These are phyloP conservation scores for Wickerhamiella kurtzmanii DNA, from an alignment of 805 yeast species.

Conservation along the genomic window DNA sequence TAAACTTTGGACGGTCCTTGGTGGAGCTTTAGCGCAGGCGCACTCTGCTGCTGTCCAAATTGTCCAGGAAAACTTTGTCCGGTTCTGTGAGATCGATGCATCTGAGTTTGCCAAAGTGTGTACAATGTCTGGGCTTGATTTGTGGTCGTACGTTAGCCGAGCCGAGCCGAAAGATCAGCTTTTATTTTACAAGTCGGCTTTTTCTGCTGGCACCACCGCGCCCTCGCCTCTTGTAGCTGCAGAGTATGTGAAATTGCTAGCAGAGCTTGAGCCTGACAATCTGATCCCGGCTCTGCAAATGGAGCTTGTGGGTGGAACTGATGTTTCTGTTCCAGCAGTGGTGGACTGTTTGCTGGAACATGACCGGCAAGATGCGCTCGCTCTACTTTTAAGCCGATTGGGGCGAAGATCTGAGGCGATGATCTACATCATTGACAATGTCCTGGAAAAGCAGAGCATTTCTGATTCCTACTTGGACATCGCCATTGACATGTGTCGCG, in stretches of 20 bases:
- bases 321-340: slow-evolving; percentile 21
- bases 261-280: slow-evolving; percentile 3
- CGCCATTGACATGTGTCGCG: slow-evolving; percentile 19
- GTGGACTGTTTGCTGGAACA: slow-evolving; percentile 20
- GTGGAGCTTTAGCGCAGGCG: slow-evolving; percentile 3
- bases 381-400: slow-evolving; percentile 18
- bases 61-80: slow-evolving; percentile 1
- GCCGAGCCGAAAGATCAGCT: background rate
- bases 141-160: slow-evolving; percentile 2
- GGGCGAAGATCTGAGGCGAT: slow-evolving; percentile 21
- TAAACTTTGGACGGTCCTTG: slow-evolving; percentile 6
- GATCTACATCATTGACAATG: slow-evolving; percentile 22
- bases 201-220: slow-evolving; percentile 4
- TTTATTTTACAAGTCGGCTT: background rate
- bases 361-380: slow-evolving; percentile 20
- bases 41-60: background rate
- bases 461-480: slow-evolving; percentile 13
- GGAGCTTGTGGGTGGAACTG: slow-evolving; percentile 21
- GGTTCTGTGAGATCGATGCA: slow-evolving; percentile 2
- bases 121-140: background rate
- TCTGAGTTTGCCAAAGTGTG: slow-evolving; percentile 4
- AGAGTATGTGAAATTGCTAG: slow-evolving; percentile 9
- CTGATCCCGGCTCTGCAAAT: slow-evolving; percentile 15
- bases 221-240: slow-evolving; percentile 7
- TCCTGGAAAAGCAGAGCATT: slow-evolving; percentile 8